Evolutionary conservation across 2,329 filamentous ascomycete genomes (phyloP).

Genomic region (Talaromyces rugulosus): DNA sequence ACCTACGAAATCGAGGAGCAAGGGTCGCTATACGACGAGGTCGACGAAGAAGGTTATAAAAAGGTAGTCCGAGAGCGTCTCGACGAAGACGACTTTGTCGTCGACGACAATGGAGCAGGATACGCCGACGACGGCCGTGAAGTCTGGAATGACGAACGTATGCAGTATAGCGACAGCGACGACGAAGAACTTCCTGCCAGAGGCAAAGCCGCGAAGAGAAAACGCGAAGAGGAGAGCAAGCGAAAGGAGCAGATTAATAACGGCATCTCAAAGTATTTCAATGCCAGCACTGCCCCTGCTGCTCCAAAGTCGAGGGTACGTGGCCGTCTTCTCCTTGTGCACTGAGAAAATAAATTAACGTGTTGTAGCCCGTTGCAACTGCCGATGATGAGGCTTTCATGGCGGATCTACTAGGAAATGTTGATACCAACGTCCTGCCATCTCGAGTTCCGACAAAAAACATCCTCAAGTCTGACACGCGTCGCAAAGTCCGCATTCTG

Average conservation of each 20-base stretch:
- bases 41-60: conserved; percentile 96
- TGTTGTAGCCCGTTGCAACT: conserved; percentile 63
- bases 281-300: conserved; percentile 61
- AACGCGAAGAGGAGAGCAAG: conserved; percentile 79
- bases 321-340: background rate
- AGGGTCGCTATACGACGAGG: conserved; percentile 85
- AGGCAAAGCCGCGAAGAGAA: conserved; percentile 70
- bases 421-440: conserved; percentile 70
- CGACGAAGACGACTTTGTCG: conserved; percentile 94
- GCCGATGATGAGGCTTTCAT: conserved; percentile 89
- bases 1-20: conserved; percentile 83
- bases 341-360: background rate
- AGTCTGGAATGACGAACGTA: conserved; percentile 72
- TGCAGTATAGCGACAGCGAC: conserved; percentile 60
- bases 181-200: conserved; percentile 56
- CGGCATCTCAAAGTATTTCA: conserved; percentile 94
- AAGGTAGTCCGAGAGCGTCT: conserved; percentile 85
- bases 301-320: conserved; percentile 74
- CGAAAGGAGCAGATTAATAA: conserved; percentile 83
- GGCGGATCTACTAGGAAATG: conserved; percentile 75
- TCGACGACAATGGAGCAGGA: conserved; percentile 95
- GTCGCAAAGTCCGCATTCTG: conserved; percentile 72
- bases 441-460: conserved; percentile 54
- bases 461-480: conserved; percentile 67
- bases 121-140: conserved; percentile 94